phyloP scores from a whole-genome alignment of 2,329 filamentous ascomycete genomes.

The Neocucurbitaria cava region DNA sequence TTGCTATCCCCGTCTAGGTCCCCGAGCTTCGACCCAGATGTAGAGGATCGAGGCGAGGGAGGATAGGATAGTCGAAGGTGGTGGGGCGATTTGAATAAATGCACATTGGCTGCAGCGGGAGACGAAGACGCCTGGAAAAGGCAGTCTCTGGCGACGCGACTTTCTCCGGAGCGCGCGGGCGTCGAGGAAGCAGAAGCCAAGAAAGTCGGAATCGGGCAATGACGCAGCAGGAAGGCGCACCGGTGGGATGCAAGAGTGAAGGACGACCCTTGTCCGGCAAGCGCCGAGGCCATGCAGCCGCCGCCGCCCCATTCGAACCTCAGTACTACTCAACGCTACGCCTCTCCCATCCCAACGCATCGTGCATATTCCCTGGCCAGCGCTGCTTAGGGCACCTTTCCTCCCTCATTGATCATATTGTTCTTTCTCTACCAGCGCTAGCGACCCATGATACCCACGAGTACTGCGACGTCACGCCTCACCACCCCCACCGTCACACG shows the following conservation, averaged over 20 bases:
- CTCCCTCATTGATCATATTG: constrained; percentile 2
- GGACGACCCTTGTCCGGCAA: constrained; percentile 14
- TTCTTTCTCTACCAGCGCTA: constrained; percentile 7
- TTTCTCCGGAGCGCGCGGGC: not conserved
- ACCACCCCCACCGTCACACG: constrained; percentile 42
- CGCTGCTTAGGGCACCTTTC: not conserved
- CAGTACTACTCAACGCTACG: constrained; percentile 4
- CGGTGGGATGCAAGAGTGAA: constrained; percentile 1
- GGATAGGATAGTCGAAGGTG: not conserved
- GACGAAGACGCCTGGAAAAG: not conserved
- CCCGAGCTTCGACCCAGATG: not conserved
- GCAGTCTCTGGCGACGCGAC: constrained; percentile 2
- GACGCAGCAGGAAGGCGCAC: constrained; percentile 18
- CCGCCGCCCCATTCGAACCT: constrained; percentile 11
- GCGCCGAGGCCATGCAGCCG: constrained; percentile 22
- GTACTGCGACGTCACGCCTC: constrained; percentile 36
- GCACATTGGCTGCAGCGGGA: constrained; percentile 1
- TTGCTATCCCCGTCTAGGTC: not conserved
- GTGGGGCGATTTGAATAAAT: not conserved
- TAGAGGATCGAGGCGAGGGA: not conserved
- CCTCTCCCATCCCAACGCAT: constrained; percentile 13
- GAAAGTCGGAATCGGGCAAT: constrained; percentile 8
- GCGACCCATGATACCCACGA: constrained; percentile 26
- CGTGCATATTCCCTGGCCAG: constrained; percentile 16
- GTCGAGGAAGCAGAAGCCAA: not conserved